Base-by-base conservation (phyloP, 73 alveolate species). In the Paramecium primaurelia region DNA sequence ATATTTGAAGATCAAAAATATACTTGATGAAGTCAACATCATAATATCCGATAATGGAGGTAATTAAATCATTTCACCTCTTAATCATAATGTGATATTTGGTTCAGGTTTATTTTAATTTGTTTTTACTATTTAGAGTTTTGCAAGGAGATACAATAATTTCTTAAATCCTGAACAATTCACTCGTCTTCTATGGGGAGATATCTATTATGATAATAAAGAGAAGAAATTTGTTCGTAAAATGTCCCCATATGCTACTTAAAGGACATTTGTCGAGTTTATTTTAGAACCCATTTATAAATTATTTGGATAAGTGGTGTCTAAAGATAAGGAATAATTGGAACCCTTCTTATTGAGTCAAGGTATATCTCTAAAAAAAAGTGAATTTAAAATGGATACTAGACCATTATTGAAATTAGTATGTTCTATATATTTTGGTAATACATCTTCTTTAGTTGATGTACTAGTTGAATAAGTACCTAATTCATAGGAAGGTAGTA, bases 141-240 rank as follows among this genome's bases (percentile, higher is more conserved):
- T 98, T 87, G 99, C 99, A 2, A 84, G 93, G 59, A 84, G 94
- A 92, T 97, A 97, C 91, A 58, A 93, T 47, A 30, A 75, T 86
- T 92, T 77, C 85, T 91, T 96, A 87, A 96, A 93, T 93, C 94
- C 96, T 90, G 95, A 95, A 80, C 38, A 59, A 37, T 97, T 98
- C 86, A 93, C 99, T 44, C 96, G 96, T 89, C 97, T 97, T 92
- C 93, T 99, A 20, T 99, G 99, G 99, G 99, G 99, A 2, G 99
- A 99, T 93, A 64, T 97, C 60, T 99, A 93, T 93, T 98, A 88
- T 94, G 95, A 98, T 95, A 96, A 92, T 68, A 97, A 95, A 85
- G 93, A 96, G 36, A 96, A 97, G 84, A 97, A 98, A 92, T 96
- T 96, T 86, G 85, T 93, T 58, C 93, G 96, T 64, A 32, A 34